phyloP scores from a whole-genome alignment of 2,329 filamentous ascomycete genomes.

The Uncinocarpus reesii region DNA sequence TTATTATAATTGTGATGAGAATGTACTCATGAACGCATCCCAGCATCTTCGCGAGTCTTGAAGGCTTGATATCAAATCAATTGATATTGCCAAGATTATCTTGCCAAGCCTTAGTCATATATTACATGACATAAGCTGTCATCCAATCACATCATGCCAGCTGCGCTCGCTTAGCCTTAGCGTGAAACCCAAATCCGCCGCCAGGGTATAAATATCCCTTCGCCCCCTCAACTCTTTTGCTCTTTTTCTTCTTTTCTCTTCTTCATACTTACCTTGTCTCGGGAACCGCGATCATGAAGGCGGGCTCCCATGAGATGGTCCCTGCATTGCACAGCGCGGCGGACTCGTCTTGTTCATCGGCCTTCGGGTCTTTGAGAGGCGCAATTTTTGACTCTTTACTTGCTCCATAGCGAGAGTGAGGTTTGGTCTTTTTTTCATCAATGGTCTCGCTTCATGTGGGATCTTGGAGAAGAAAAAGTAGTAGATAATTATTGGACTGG shows the following conservation, averaged over 20 bases:
- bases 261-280: constrained; percentile 46
- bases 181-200: neutral
- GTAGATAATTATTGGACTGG: too few relatives aligned
- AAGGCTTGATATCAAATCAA: too few relatives aligned
- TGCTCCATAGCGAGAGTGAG: constrained; percentile 1
- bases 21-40: too few relatives aligned
- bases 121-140: neutral
- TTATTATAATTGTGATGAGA: too few relatives aligned
- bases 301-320: constrained; percentile 38
- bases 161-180: constrained; percentile 6
- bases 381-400: constrained; percentile 39
- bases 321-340: constrained; percentile 51
- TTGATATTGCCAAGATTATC: too few relatives aligned
- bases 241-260: constrained; percentile 36
- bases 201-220: constrained; percentile 25
- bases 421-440: constrained; percentile 16
- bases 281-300: constrained; percentile 39
- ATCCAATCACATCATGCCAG: neutral
- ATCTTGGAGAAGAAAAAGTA: constrained; percentile 14
- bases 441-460: constrained; percentile 14
- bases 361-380: constrained; percentile 41
- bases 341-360: constrained; percentile 40
- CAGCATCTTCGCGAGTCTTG: too few relatives aligned
- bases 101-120: too few relatives aligned
- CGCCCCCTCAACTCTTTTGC: constrained; percentile 16